phyloP scores from a whole-genome alignment of 2,329 filamentous ascomycete species.

The Rhinocladiella similis region DNA sequence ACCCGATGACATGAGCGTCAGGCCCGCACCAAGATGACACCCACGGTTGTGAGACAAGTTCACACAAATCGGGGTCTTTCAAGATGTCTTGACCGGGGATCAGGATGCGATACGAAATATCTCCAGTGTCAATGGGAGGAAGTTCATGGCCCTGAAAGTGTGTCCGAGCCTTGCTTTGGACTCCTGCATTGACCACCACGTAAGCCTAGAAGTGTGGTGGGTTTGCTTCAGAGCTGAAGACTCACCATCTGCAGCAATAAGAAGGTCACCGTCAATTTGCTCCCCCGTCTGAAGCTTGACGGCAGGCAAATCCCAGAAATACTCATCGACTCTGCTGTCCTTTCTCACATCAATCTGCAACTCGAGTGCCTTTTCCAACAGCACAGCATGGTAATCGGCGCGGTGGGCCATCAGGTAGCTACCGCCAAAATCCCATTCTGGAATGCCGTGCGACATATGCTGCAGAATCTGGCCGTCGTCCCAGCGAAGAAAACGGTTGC shows the following conservation, averaged over 20 bases:
- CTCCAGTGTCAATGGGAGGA: conserved; percentile 52
- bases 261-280: conserved; percentile 51
- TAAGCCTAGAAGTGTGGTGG: too few species aligned
- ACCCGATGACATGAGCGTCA: conserved; percentile 47
- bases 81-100: conserved; percentile 55
- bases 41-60: conserved; percentile 6
- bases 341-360: conserved; percentile 43
- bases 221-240: conserved; percentile 9
- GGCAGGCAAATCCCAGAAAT: too few species aligned
- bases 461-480: conserved; percentile 23
- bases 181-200: too few species aligned
- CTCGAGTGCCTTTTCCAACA: conserved; percentile 28
- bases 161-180: too few species aligned
- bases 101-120: conserved; percentile 57
- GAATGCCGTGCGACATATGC: too few species aligned
- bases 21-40: conserved; percentile 9
- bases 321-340: conserved; percentile 35
- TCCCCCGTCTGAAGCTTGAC: too few species aligned
- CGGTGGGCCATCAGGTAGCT: conserved; percentile 35
- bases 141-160: conserved; percentile 27
- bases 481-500: conserved; percentile 40
- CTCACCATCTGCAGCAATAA: conserved; percentile 59
- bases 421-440: not conserved
- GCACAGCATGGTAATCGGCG: conserved; percentile 34
- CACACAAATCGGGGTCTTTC: not conserved